Evolutionary conservation across 2,329 filamentous ascomycete genomes (phyloP).

Genomic region (Clarireedia hainanense): DNA sequence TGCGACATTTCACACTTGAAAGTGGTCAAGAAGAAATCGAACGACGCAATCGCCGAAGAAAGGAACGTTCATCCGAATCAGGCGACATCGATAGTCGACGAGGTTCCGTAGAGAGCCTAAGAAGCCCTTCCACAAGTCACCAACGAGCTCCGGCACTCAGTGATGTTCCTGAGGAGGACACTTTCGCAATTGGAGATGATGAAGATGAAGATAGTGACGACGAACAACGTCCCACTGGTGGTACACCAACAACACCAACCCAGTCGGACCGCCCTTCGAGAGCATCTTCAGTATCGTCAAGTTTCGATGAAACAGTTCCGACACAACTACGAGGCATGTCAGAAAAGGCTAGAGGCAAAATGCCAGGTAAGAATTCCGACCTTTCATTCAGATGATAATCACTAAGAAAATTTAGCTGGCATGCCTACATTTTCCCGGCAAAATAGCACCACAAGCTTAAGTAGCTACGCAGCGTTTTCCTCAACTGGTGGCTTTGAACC

Average conservation of each 20-base stretch:
- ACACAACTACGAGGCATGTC: conserved; percentile 86
- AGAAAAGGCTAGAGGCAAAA: conserved; percentile 92
- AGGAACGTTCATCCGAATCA: conserved; percentile 50
- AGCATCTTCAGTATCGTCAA: conserved; percentile 60
- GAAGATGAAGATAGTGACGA: conserved; percentile 53
- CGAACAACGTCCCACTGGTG: conserved; percentile 45
- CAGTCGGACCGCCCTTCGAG: conserved; percentile 55
- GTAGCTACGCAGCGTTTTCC: conserved; percentile 52
- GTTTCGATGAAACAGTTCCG: conserved; percentile 70
- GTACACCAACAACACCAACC: conserved; percentile 54
- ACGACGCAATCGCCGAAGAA: conserved; percentile 60
- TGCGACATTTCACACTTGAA: conserved; percentile 84
- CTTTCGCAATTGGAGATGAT: conserved; percentile 82
- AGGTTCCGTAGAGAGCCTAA: conserved; percentile 59
- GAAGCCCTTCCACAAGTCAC: conserved; percentile 50
- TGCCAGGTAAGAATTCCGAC: conserved; percentile 47
- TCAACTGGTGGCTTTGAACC: conserved; percentile 63
- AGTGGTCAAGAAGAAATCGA: conserved; percentile 89
- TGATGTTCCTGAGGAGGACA: conserved; percentile 70
- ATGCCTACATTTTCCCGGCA: conserved; percentile 78
- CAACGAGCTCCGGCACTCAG: conserved; percentile 50
- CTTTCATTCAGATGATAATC: not conserved
- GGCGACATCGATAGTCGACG: conserved; percentile 39
- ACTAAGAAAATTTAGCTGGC: conserved; percentile 43
- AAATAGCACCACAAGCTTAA: conserved; percentile 79